Percentiles rank a stretch among this genome's conserved stretches.
Evolutionary conservation across 371 early-diverging fungal genomes (phyloP).

Genomic region (Circinella umbellata): DNA sequence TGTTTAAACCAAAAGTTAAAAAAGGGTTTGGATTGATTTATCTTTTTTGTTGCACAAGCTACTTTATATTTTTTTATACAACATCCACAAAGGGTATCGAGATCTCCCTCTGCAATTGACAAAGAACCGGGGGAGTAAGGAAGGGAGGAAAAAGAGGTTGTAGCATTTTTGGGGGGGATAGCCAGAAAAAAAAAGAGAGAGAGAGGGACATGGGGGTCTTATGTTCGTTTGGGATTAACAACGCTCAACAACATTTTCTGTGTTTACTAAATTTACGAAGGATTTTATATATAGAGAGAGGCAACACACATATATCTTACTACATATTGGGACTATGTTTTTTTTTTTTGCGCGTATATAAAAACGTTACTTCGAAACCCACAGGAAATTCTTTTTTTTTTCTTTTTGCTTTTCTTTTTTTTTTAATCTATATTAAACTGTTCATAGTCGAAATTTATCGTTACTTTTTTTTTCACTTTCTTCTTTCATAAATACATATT

Average conservation of each 20-base stretch:
- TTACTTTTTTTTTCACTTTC: no score
- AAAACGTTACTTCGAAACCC: neutral
- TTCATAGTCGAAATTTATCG: neutral
- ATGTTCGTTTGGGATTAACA: slow-evolving; percentile 3
- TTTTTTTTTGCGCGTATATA: slow-evolving; percentile 7
- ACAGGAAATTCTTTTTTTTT: neutral
- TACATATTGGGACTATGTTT: neutral
- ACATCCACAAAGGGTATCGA: neutral
- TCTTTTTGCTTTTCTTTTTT: neutral
- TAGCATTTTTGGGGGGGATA: neutral
- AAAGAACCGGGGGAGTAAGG: neutral
- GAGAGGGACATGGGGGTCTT: neutral
- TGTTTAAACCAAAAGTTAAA: neutral
- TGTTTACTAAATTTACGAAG: slow-evolving; percentile 9
- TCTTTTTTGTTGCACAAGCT: slow-evolving; percentile 6
- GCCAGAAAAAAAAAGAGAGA: neutral
- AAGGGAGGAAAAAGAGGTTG: neutral
- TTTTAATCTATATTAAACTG: no score
- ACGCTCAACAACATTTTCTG: neutral
- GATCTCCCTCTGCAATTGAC: neutral
- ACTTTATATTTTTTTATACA: slow-evolving; percentile 11
- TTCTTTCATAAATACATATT: no score
- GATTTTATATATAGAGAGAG: neutral
- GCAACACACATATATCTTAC: neutral
- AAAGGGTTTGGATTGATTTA: slow-evolving; percentile 3